Evolutionary conservation across 495 filamentous ascomycete species (phyloP).

Genomic region (Lasiosphaeria hispida): DNA sequence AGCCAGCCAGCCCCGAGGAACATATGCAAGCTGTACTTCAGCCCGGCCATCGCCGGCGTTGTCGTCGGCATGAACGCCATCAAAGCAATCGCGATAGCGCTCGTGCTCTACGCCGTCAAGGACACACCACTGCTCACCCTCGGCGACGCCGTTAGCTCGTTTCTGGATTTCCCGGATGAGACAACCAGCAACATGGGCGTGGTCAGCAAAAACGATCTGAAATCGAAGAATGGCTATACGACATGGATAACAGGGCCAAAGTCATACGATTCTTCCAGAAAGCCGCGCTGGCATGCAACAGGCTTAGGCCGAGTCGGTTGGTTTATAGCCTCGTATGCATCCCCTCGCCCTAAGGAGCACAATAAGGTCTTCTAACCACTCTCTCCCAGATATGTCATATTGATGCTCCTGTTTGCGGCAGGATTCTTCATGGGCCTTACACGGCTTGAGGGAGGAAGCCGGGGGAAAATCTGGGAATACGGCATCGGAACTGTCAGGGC

Average conservation of each 20-base stretch:
- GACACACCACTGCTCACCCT: conserved; percentile 45
- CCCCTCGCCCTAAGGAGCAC: too few relatives aligned
- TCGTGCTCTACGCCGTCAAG: conserved; percentile 13
- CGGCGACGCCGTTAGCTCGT: conserved; percentile 52
- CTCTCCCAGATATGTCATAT: too few relatives aligned
- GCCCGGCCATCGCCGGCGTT: conserved; percentile 35
- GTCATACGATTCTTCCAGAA: too few relatives aligned
- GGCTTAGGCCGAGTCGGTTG: too few relatives aligned
- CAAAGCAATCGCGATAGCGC: conserved; percentile 32
- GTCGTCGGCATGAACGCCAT: conserved; percentile 37
- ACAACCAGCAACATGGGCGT: conserved; percentile 29
- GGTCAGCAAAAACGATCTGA: background rate
- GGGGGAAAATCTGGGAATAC: background rate
- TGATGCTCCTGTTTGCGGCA: too few relatives aligned
- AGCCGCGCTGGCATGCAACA: too few relatives aligned
- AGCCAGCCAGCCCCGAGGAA: conserved; percentile 27
- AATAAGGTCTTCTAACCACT: too few relatives aligned
- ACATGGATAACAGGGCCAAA: too few relatives aligned
- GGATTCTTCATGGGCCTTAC: too few relatives aligned
- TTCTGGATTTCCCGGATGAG: conserved; percentile 42
- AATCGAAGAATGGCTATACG: too few relatives aligned
- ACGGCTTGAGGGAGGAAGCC: too few relatives aligned
- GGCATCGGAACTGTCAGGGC: background rate
- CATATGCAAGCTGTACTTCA: conserved; percentile 46
- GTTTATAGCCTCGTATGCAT: too few relatives aligned